phyloP scores from a whole-genome alignment of 2,329 filamentous ascomycete species.

The Exophiala sp. region DNA sequence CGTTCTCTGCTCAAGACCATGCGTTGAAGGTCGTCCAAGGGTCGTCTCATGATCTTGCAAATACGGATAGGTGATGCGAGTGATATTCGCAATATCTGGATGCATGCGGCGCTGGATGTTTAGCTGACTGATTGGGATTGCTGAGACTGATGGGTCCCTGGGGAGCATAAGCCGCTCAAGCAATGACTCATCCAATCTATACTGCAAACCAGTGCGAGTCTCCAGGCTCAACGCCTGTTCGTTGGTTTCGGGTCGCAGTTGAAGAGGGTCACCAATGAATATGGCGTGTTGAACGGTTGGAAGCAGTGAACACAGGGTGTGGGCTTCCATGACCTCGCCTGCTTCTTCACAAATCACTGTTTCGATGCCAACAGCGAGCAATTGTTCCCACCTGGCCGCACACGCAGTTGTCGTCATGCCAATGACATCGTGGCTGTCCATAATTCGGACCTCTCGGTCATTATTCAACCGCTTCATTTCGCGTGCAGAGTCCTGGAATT shows the following conservation, averaged over 20 bases:
- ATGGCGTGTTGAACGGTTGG: conserved; percentile 60
- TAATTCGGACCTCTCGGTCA: conserved; percentile 24
- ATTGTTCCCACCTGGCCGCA: conserved; percentile 26
- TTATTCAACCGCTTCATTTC: conserved; percentile 24
- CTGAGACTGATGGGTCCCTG: conserved; percentile 10
- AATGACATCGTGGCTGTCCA: conserved; percentile 29
- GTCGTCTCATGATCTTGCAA: conserved; percentile 26
- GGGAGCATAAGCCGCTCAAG: conserved; percentile 55
- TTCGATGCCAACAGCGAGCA: conserved; percentile 25
- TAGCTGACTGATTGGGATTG: conserved; percentile 28
- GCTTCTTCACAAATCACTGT: conserved; percentile 66
- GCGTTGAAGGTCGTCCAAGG: conserved; percentile 1
- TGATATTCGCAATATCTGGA: conserved; percentile 31
- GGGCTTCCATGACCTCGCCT: conserved; percentile 64
- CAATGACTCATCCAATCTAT: conserved; percentile 57
- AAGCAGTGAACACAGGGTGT: conserved; percentile 56
- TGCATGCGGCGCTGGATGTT: conserved; percentile 34
- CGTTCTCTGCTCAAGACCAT: conserved; percentile 29
- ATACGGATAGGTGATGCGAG: conserved; percentile 31
- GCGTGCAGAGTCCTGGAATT: conserved; percentile 9
- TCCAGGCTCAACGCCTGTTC: conserved; percentile 50
- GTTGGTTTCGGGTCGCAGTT: conserved; percentile 31
- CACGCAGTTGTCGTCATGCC: conserved; percentile 34
- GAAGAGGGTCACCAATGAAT: conserved; percentile 40
- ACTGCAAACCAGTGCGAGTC: conserved; percentile 46